Evolutionary conservation across 2,329 filamentous ascomycete genomes (phyloP).

Genomic region (Ploettnerulaceae sp.): DNA sequence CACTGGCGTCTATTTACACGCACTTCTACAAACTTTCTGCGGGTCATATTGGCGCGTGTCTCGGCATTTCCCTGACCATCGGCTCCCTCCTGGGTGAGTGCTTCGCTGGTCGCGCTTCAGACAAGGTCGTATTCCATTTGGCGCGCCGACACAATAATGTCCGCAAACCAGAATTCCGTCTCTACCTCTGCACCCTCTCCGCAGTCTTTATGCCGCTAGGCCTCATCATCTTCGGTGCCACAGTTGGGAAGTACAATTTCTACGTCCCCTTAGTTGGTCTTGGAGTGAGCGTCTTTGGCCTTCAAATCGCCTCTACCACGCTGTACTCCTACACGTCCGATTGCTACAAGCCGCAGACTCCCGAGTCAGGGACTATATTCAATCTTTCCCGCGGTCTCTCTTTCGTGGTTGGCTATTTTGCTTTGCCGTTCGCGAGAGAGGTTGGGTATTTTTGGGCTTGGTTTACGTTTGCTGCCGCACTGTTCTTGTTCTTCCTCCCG

Average conservation of each 20-base stretch:
- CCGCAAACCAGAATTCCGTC: conserved; percentile 29
- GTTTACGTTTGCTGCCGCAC: conserved; percentile 26
- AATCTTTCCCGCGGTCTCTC: conserved; percentile 26
- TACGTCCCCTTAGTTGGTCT: conserved; percentile 27
- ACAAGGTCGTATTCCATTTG: conserved; percentile 24
- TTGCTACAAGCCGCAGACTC: conserved; percentile 29
- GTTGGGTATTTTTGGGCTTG: conserved; percentile 26
- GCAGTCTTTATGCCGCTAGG: conserved; percentile 30
- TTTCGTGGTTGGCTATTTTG: conserved; percentile 30
- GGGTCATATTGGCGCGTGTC: conserved; percentile 29
- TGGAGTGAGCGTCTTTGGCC: conserved; percentile 27
- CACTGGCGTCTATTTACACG: conserved; percentile 28
- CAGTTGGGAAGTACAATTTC: conserved; percentile 21
- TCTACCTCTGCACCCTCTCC: conserved; percentile 27
- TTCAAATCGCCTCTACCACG: conserved; percentile 28
- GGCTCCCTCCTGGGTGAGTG: conserved; percentile 29
- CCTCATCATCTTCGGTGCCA: conserved; percentile 30
- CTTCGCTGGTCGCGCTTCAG: conserved; percentile 26
- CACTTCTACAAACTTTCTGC: conserved; percentile 23
- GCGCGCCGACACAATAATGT: conserved; percentile 19
- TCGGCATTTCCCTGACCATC: conserved; percentile 26
- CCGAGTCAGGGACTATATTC: conserved; percentile 29
- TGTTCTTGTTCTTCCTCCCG: conserved; percentile 26
- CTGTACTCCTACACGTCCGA: conserved; percentile 31
- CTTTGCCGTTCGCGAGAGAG: conserved; percentile 22